Evolutionary conservation across 108 stramenopile species (phyloP), one percentile per base, ranked within the genome.

Genomic region (Nitzschia sp.): DNA sequence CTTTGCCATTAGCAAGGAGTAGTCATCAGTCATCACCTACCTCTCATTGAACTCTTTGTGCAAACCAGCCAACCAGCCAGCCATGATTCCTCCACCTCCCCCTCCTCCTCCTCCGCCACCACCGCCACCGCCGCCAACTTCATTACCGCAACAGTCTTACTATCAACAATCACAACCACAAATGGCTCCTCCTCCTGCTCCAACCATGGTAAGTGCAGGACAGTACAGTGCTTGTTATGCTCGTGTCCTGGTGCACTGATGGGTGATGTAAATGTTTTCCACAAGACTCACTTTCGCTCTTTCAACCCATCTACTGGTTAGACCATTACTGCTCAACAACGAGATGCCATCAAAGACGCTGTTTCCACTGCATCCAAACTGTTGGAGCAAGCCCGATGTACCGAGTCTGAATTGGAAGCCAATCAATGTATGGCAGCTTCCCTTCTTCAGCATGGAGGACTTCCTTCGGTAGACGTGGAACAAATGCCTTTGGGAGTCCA

Each of bases 321-420:
- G 73, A 39, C 58, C 19, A 51, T 74, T 22, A 26, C 54, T 22
- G 56, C 65, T 25, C 58, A 74, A 61, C 34, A 39, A 67, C 65
- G 67, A 74, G 62, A n/a, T 46, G 24, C 67, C 0, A 39, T 76
- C 19, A 34, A 57, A 54, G 61, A 68, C 39, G 61, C 75, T 8
- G 34, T 76, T 22, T 26, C 57, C 34, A 44, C 75, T 22, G 50
- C 59, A 21, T 68, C 52, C 53, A 68, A 57, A 57, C 29, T 69
- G 2, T 64, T 93, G 46, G 91, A 93, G 75, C 53, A 75, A 40
- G 74, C 75, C 14, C 79, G 91, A 10, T 87, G 84, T 63, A 63
- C 84, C 53, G 68, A 82, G 58, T 51, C 82, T 39, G 91, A 93
- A 68, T 63, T 68, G 57, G 91, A 93, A 71, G 86, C 88, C 41